Evolutionary conservation across 228 moss, liverwort and hornwort genomes (phyloP), one percentile per base, ranked within the genome.

Genomic region (Sphagnum fallax): DNA sequence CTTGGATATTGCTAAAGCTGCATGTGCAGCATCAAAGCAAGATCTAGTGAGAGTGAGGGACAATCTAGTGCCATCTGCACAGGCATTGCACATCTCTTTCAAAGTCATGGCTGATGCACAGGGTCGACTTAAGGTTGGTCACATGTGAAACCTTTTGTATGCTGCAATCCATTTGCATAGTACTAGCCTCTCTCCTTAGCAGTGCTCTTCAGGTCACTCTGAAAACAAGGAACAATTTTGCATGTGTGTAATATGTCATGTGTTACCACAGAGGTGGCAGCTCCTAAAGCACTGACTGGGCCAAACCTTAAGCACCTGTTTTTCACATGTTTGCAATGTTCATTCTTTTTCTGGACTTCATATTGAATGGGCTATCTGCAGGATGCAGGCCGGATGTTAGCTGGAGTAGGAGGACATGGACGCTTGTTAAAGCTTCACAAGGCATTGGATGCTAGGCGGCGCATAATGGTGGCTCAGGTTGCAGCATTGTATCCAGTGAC

Each of bases 371-470:
- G 32, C 32, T 47, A 62, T 71, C 49, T 80, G 71, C 75, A 98
- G 97, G 90, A 87, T 63, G 92, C 94, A 70, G 86, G 91, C 66
- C 75, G 70, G 73, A 75, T 98, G 65, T 77, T 98, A 71, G 81
- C 74, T 67, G 98, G 98, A 53, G 92, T 92, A 63, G 89, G 90
- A 73, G 98, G 98, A 69, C 81, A 80, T 73, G 92, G 84, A 70
- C 92, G 94, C 51, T 67, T 98, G 32, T 79, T 71, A 73, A 86
- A 77, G 12, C 84, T 94, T 47, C 79, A 76, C 16, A 84, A 78
- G 66, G 62, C 83, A 58, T 78, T 94, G 62, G 94, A 94, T 78
- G 83, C 82, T n/a, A 90, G 86, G 74, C 88, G 90, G 53, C 82
- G 90, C 65, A 90, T 82, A 73, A 82, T 98, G 90, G 80, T 89